These are phyloP conservation scores for Rutstroemia sp. DNA, from an alignment of 2,329 filamentous ascomycete species.

Conservation along the genomic window DNA sequence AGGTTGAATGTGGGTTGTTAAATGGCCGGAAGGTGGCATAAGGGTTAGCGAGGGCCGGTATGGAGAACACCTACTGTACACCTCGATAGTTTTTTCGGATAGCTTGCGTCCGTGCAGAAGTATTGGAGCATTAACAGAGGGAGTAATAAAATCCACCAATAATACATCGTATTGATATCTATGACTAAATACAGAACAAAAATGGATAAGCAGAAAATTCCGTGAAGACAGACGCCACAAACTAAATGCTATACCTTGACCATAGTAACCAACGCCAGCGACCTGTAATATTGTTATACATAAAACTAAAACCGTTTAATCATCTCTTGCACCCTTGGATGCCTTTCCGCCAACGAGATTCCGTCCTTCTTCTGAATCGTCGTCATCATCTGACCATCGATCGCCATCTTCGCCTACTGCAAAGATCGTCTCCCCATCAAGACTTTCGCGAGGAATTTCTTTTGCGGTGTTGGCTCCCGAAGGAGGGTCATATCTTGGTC, in stretches of 20 bases:
- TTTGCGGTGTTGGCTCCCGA: conserved; percentile 20
- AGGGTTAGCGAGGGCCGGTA: too few species aligned
- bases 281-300: conserved; percentile 12
- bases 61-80: too few species aligned
- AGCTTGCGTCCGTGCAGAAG: too few species aligned
- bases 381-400: conserved; percentile 72
- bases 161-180: not conserved
- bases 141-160: not conserved
- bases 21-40: too few species aligned
- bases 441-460: conserved; percentile 46
- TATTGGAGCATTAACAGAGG: too few species aligned
- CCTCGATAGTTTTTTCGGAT: too few species aligned
- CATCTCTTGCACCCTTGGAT: conserved; percentile 8
- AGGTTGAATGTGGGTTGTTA: too few species aligned
- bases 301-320: not conserved
- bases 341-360: conserved; percentile 35
- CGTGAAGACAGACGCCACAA: not conserved
- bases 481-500: conserved; percentile 30
- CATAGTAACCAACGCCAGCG: conserved; percentile 9
- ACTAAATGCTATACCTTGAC: not conserved
- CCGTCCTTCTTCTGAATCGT: conserved; percentile 48
- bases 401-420: conserved; percentile 81
- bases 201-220: not conserved
- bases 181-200: conserved; percentile 4
- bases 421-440: conserved; percentile 92